Base-by-base conservation (phyloP, 805 yeast species). In the Blastobotrys mokoenaii region DNA sequence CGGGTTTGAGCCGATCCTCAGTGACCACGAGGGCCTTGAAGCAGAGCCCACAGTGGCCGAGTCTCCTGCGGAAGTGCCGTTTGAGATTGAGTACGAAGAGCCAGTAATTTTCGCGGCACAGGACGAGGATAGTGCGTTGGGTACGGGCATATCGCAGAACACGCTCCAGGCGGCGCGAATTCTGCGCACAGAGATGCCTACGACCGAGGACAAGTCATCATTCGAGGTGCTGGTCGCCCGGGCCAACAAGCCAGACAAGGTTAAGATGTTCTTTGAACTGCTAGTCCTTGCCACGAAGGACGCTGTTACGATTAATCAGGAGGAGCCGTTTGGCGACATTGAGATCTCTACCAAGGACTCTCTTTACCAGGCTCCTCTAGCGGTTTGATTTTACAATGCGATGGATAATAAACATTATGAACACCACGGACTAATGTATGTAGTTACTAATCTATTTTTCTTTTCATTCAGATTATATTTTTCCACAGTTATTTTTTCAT, bases 221-320 rank as follows among this genome's bases (percentile, higher is more conserved):
- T 78, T 40, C 58, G 76, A 47, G 6, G 39, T 32, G 7, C 25
- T 51, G 27, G 22, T 42, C 5, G 42, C 40, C 8, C 50, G 40
- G 39, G 27, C 2, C 49, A 68, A 68, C 47, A 72, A 73, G 56
- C 67, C 71, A 52, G 80, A 81, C 54, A 85, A 87, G 16, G 77
- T 86, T 2, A 73, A 77, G 55, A 71, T 84, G 44, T 88, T 88
- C 63, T 88, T 87, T 56, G 95, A 88, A 60, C 61, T 88, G 59
- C 69, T 88, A 53, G 90, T 87, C 2, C 69, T 88, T 46, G 94
- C 94, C 1, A 81, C 93, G 4, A 71, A 78, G 38, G 88, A 82
- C 53, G 80, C 90, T 44, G 66, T 88, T 39, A 66, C 68, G 12
- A 62, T 87, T 36, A 64, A 75, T 32, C 95, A 86, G 65, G 69